Conservation (phyloP, 805 yeast genomes). For the Kazachstania taianensis region DNA sequence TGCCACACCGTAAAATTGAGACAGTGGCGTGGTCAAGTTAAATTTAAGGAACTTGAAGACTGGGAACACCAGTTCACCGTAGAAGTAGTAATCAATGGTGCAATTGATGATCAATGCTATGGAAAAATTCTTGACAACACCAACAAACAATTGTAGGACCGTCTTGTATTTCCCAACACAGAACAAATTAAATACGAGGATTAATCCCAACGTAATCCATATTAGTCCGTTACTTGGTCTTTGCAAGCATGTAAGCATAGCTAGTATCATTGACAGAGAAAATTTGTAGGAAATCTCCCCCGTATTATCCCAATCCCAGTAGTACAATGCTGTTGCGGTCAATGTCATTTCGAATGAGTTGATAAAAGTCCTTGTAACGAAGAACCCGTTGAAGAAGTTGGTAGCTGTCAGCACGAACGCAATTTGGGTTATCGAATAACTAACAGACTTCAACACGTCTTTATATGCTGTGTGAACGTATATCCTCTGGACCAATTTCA, state of each 20-base stretch:
- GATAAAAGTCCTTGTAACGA: constrained; percentile 73
- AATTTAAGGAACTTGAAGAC: constrained; percentile 61
- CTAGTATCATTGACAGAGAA: constrained; percentile 38
- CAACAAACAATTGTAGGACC: constrained; percentile 13
- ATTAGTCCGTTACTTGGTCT: constrained; percentile 78
- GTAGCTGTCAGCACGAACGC: constrained; percentile 17
- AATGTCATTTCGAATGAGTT: constrained; percentile 71
- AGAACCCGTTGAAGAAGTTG: constrained; percentile 64
- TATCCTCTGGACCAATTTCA: constrained; percentile 35
- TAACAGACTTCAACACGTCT: constrained; percentile 6
- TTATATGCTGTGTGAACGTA: constrained; percentile 11
- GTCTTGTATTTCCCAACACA: constrained; percentile 5
- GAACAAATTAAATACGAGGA: constrained; percentile 16
- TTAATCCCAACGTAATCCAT: constrained; percentile 58
- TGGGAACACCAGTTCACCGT: constrained; percentile 50
- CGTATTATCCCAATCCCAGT: constrained; percentile 56
- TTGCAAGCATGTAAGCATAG: constrained; percentile 54
- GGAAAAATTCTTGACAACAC: constrained; percentile 13
- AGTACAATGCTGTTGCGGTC: constrained; percentile 53
- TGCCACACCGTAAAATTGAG: constrained; percentile 76
- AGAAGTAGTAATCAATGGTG: constrained; percentile 49
- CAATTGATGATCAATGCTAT: constrained; percentile 32
- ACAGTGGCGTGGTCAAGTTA: constrained; percentile 62
- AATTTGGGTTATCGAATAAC: constrained; percentile 8
- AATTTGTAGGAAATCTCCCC: constrained; percentile 13